Base-by-base conservation (phyloP, 805 yeast genomes). In the Hanseniaspora mollemarum region DNA sequence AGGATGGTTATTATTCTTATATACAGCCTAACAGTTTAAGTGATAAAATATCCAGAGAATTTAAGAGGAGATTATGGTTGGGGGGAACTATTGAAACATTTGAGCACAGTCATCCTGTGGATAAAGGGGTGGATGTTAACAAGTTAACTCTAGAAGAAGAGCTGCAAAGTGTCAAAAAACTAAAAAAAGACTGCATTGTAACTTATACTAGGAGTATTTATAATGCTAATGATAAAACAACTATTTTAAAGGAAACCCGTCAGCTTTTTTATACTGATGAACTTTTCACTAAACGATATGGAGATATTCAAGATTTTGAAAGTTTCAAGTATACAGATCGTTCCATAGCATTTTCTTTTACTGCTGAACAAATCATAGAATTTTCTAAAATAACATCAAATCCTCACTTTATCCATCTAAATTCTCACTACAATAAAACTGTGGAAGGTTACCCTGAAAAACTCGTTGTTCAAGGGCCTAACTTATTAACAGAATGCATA, bases 391-490 rank as follows among this genome's bases (percentile, higher is more conserved):
- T 9, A 16, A 39, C 51, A 24, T 3, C 10, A 19, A 46, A 46
- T 24, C 51, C 51, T 7, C 51, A 46, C 10, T 31, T 6, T n/a
- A 46, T 46, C 7, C 51, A 46, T n/a, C n/a, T 46, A 22, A 8
- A 39, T 10, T 12, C 18, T 2, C n/a, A 31, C 10, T 46, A 46
- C 28, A 46, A 46, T 19, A 5, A 12, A 4, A 12, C 15, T 12
- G 15, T 26, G 5, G 51, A 46, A 26, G 44, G 44, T 2, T 38
- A 36, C 5, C 51, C 51, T 9, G 40, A 46, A 25, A 39, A 22
- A 10, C 40, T 46, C 9, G 44, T 46, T 1, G 51, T 46, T 24
- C 51, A 46, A 32, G 51, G 51, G 10, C 51, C 51, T 2, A 16
- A 26, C 15, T 15, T 46, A 21, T 24, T 46, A 8, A n/a, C 26